phyloP scores from a whole-genome alignment of 2,329 filamentous ascomycete genomes.

The Fusarium penzigii region DNA sequence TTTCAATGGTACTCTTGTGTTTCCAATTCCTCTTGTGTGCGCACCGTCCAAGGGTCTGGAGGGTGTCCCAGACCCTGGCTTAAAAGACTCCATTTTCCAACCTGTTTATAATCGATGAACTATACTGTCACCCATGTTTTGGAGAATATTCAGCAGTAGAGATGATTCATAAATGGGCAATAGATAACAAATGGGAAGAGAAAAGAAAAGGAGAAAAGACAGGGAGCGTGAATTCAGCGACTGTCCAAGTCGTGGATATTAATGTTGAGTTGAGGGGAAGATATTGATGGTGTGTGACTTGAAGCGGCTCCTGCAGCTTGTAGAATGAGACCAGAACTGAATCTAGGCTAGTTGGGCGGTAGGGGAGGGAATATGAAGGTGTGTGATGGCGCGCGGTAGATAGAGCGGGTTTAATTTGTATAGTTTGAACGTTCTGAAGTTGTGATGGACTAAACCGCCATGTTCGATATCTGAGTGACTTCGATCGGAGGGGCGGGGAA shows the following conservation, averaged over 20 bases:
- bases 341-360: conserved; percentile 23
- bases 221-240: conserved; percentile 21
- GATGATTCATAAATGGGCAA: background rate
- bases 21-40: conserved; percentile 30
- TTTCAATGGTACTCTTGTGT: conserved; percentile 18
- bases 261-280: conserved; percentile 27
- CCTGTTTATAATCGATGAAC: conserved; percentile 21
- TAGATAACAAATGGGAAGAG: conserved; percentile 14
- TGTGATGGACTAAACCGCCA: conserved; percentile 8
- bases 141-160: background rate
- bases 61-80: conserved; percentile 42
- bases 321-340: conserved; percentile 21
- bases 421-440: conserved; percentile 22
- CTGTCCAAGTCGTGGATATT: conserved; percentile 29
- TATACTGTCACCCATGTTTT: conserved; percentile 19
- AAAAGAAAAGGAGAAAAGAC: conserved; percentile 3
- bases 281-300: conserved; percentile 26
- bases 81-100: conserved; percentile 46
- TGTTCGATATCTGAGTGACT: conserved; percentile 13
- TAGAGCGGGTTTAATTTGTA: conserved; percentile 16
- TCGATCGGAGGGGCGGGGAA: conserved; percentile 17
- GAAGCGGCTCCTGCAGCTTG: conserved; percentile 20
- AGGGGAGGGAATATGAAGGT: conserved; percentile 25
- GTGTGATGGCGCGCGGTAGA: conserved; percentile 17
- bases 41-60: conserved; percentile 40